A percentile compares a stretch with the other conserved stretches of the same genome.
These are phyloP conservation scores for Pichia sp. DNA, from an alignment of 1,139 yeast species.

Conservation along the genomic window DNA sequence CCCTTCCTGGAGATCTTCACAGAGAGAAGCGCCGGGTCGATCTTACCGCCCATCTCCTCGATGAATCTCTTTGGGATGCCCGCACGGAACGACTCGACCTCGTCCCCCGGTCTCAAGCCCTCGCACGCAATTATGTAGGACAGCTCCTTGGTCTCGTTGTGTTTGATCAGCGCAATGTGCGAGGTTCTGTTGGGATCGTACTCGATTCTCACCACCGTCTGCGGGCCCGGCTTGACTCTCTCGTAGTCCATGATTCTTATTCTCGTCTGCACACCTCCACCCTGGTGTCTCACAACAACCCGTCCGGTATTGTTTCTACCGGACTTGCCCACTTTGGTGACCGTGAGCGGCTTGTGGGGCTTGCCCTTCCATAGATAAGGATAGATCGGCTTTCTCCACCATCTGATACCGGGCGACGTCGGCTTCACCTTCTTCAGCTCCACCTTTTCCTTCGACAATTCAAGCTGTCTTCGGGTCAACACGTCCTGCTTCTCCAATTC, in stretches of 20 bases:
- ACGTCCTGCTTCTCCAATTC: conserved; percentile 79
- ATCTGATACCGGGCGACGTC: conserved; percentile 81
- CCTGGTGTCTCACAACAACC: conserved; percentile 89
- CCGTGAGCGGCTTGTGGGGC: conserved; percentile 74
- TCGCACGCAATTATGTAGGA: conserved; percentile 87
- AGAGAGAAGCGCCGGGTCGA: conserved; percentile 88
- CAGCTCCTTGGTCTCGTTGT: conserved; percentile 55
- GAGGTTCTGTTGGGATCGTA: conserved; percentile 95
- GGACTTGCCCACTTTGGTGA: conserved; percentile 65
- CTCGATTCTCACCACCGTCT: conserved; percentile 81
- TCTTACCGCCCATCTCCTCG: conserved; percentile 78
- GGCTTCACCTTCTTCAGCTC: conserved; percentile 74
- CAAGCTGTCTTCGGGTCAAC: conserved; percentile 65
- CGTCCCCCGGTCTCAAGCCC: conserved; percentile 89
- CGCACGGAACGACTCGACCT: conserved; percentile 78
- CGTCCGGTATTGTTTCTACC: conserved; percentile 91
- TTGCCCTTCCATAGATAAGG: conserved; percentile 82
- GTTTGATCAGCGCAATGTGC: conserved; percentile 82
- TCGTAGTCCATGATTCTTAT: conserved; percentile 76
- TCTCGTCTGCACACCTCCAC: conserved; percentile 94
- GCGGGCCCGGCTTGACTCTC: conserved; percentile 65
- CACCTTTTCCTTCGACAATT: conserved; percentile 65
- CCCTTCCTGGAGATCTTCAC: conserved; percentile 90
- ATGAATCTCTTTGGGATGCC: conserved; percentile 82
- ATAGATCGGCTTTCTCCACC: conserved; percentile 85